These are phyloP conservation scores for Suhomyces kilbournensis DNA, from an alignment of 805 yeast species.

Conservation along the genomic window DNA sequence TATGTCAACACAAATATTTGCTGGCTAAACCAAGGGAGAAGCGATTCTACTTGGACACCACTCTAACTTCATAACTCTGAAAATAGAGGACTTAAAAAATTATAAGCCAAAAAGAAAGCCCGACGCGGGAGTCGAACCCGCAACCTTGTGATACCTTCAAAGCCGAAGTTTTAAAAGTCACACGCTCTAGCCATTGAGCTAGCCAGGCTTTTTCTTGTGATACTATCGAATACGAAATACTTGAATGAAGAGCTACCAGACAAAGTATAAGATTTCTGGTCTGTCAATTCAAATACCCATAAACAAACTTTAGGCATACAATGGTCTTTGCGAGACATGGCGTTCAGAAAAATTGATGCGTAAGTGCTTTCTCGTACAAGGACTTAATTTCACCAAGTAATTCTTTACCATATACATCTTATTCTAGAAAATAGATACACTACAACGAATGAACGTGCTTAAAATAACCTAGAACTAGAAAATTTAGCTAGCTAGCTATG, in stretches of 20 bases:
- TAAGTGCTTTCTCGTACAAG: too few species aligned
- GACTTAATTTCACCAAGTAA: not conserved
- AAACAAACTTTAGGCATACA: too few species aligned
- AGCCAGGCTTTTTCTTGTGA: slow-evolving; percentile 1
- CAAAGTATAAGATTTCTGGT: too few species aligned
- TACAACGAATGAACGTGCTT: not conserved
- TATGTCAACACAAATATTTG: too few species aligned
- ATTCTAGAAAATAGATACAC: not conserved
- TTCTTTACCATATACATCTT: too few species aligned
- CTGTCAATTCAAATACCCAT: too few species aligned
- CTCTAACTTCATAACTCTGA: too few species aligned
- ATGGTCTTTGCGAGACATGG: too few species aligned
- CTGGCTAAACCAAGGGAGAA: not conserved
- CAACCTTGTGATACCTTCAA: slow-evolving; percentile 2
- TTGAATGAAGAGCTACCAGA: too few species aligned
- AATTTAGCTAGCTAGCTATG: not conserved
- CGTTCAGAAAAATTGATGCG: too few species aligned
- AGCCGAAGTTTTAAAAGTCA: not conserved
- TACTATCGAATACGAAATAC: too few species aligned
- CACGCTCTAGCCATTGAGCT: slow-evolving; percentile 5
- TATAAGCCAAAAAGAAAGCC: not conserved
- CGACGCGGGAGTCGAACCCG: slow-evolving; percentile 5
- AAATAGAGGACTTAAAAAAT: too few species aligned
- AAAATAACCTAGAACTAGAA: not conserved
- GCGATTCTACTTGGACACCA: not conserved